Evolutionary conservation across 73 alveolate genomes (phyloP).

Genomic region (Paramecium sexaurelia): DNA sequence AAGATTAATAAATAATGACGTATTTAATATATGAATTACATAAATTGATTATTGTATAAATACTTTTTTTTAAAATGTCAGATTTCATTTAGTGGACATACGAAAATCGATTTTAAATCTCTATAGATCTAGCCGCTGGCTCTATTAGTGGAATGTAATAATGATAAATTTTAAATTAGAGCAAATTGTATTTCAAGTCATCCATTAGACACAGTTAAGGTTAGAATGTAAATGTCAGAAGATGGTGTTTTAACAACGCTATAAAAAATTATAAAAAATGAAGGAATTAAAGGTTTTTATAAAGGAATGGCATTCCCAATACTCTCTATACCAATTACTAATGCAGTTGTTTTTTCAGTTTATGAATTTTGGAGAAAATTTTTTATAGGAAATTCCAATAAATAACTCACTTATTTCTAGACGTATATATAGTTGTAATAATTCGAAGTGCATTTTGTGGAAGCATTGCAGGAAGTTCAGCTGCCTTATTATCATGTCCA

Average conservation of each 20-base stretch:
- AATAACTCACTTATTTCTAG: slow-evolving; percentile 34
- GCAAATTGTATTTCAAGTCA: slow-evolving; percentile 61
- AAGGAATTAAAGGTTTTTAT: slow-evolving; percentile 61
- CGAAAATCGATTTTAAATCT: not conserved
- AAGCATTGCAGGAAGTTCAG: slow-evolving; percentile 70
- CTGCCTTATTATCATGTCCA: slow-evolving; percentile 65
- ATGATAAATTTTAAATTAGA: not conserved
- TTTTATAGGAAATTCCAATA: not conserved
- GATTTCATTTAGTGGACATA: slow-evolving; percentile 26
- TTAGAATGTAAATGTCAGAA: slow-evolving; percentile 60
- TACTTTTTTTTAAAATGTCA: slow-evolving; percentile 29
- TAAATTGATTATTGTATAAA: not conserved
- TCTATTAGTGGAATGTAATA: slow-evolving; percentile 10
- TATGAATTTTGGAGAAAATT: slow-evolving; percentile 69
- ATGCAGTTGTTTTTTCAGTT: slow-evolving; percentile 72
- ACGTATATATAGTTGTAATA: not conserved
- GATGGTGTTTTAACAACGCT: slow-evolving; percentile 5
- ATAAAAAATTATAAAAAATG: slow-evolving; percentile 31
- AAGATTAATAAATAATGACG: not conserved
- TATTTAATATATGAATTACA: not conserved
- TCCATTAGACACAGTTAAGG: slow-evolving; percentile 68
- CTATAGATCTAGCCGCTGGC: not conserved
- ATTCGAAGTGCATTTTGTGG: slow-evolving; percentile 60
- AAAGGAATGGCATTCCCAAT: slow-evolving; percentile 75
- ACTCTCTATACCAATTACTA: slow-evolving; percentile 67